Conservation (phyloP, 1,284 basidiomycete genomes). For the Austroboletus novae-zelandiae region DNA sequence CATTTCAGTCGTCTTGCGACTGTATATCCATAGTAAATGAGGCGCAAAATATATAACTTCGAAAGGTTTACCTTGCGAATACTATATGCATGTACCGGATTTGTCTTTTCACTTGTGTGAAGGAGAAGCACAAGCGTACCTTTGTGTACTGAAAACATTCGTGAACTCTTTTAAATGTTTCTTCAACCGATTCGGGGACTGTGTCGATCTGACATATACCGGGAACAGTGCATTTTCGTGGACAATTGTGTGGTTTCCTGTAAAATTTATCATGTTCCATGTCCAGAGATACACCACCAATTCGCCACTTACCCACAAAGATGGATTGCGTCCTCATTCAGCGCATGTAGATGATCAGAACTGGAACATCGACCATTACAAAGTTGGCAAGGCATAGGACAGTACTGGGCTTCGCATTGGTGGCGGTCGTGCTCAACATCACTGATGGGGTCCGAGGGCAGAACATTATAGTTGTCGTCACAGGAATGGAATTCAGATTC, state of each 20-base stretch:
- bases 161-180: conserved; percentile 47
- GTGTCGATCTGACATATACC: conserved; percentile 57
- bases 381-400: conserved; percentile 50
- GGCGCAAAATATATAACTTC: conserved; percentile 4
- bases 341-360: conserved; percentile 49
- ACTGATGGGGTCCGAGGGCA: conserved; percentile 28
- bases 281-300: conserved; percentile 22
- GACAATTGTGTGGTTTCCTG: conserved; percentile 47
- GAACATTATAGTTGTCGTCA: neutral
- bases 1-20: conserved; percentile 51
- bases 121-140: conserved; percentile 23
- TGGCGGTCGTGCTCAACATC: conserved; percentile 45
- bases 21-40: conserved; percentile 15
- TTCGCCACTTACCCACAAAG: conserved; percentile 50
- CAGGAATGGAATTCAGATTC: neutral
- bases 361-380: conserved; percentile 50
- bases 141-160: conserved; percentile 47
- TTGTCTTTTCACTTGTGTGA: conserved; percentile 22
- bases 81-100: conserved; percentile 11
- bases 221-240: conserved; percentile 38
- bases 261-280: neutral
- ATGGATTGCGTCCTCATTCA: conserved; percentile 42
- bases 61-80: conserved; percentile 21
- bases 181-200: conserved; percentile 52
- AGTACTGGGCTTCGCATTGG: conserved; percentile 46